Percentiles rank a stretch among this genome's conserved stretches.
Evolutionary conservation across 352 stramenopile genomes (phyloP).

Genomic region (Phytophthora multivora): DNA sequence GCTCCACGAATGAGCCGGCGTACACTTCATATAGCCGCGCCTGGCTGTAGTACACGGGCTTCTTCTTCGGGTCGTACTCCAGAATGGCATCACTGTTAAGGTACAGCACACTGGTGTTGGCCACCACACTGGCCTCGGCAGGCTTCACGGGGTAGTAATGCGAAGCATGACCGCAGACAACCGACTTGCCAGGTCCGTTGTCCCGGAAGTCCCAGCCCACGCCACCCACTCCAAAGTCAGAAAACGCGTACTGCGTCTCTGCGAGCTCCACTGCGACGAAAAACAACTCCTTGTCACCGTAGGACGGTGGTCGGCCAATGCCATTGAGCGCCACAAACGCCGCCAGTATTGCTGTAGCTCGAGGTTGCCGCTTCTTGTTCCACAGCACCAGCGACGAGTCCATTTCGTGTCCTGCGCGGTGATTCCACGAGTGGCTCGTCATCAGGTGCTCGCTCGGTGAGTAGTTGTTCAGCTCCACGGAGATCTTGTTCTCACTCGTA

Average conservation of each 20-base stretch:
- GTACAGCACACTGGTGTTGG: constrained; percentile 50
- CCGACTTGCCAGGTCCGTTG: constrained; percentile 33
- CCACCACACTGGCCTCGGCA: constrained; percentile 7
- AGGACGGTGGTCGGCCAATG: constrained; percentile 46
- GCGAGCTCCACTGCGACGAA: constrained; percentile 72
- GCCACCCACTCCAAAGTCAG: constrained; percentile 61
- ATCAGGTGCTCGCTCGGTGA: constrained; percentile 62
- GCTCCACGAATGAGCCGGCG: constrained; percentile 47
- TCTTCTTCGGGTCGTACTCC: constrained; percentile 44
- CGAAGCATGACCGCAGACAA: constrained; percentile 59
- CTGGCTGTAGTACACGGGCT: constrained; percentile 53
- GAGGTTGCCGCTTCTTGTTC: constrained; percentile 69
- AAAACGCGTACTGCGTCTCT: constrained; percentile 73
- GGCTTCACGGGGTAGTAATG: constrained; percentile 62
- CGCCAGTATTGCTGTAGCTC: constrained; percentile 66
- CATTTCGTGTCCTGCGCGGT: constrained; percentile 66
- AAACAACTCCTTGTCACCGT: constrained; percentile 84
- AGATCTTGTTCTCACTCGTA: constrained; percentile 29
- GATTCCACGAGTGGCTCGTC: constrained; percentile 67
- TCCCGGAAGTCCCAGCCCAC: constrained; percentile 49
- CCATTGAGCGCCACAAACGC: constrained; percentile 56
- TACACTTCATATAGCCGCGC: constrained; percentile 58
- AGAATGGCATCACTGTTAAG: constrained; percentile 76
- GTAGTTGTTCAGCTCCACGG: constrained; percentile 38
- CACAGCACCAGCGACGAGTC: constrained; percentile 82